phyloP scores from a whole-genome alignment of 257 asterid species.

The Paraleonurus japonicus region DNA sequence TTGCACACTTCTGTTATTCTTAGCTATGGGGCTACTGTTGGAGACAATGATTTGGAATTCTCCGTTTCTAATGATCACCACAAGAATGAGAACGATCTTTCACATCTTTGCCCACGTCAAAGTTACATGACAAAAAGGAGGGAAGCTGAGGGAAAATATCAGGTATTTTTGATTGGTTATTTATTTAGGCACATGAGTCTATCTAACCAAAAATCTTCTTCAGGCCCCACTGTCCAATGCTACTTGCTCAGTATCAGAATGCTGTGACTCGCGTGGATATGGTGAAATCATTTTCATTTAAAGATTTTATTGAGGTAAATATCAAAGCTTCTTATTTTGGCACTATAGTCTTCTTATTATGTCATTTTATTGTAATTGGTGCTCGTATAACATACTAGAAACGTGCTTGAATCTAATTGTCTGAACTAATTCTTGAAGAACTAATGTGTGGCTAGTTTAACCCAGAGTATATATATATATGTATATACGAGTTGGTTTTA shows the following conservation, averaged over 20 bases:
- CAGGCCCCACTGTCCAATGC: slow-evolving; percentile 73
- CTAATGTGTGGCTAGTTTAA: background rate
- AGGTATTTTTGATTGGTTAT: slow-evolving; percentile 43
- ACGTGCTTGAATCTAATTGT: background rate
- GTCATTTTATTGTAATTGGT: background rate
- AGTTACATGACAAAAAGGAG: slow-evolving; percentile 74
- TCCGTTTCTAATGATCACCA: slow-evolving; percentile 31
- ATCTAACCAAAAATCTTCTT: slow-evolving; percentile 22
- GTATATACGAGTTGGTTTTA: background rate
- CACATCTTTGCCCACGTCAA: slow-evolving; percentile 60
- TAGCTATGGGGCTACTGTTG: slow-evolving; percentile 69
- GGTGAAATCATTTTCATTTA: slow-evolving; percentile 55
- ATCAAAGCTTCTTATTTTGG: background rate
- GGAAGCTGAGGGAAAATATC: slow-evolving; percentile 55
- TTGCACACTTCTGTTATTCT: slow-evolving; percentile 67
- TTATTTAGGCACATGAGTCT: background rate
- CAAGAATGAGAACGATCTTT: slow-evolving; percentile 40
- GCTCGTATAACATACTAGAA: background rate
- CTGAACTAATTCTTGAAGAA: background rate
- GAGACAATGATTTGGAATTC: slow-evolving; percentile 35
- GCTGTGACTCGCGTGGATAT: slow-evolving; percentile 84
- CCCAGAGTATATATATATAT: background rate
- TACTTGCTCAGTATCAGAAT: slow-evolving; percentile 84
- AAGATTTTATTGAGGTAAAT: slow-evolving; percentile 64
- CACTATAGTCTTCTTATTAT: background rate